These are phyloP conservation scores for Saturnispora kantuleensis DNA, from an alignment of 805 yeast species.

Conservation along the genomic window DNA sequence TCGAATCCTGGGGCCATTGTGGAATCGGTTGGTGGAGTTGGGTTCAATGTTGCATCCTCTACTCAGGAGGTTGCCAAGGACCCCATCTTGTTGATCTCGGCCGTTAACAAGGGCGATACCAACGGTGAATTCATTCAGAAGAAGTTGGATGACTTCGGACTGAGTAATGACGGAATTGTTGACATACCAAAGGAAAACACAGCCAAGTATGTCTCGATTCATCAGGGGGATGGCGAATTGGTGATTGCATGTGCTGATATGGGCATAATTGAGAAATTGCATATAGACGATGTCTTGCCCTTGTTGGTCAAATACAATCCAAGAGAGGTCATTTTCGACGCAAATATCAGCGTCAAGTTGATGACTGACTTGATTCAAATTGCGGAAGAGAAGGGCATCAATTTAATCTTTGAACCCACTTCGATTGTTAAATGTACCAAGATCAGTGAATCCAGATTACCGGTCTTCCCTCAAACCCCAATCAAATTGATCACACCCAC, in stretches of 20 bases:
- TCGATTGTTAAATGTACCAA: conserved; percentile 52
- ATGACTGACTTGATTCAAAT: conserved; percentile 29
- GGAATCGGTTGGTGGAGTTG: conserved; percentile 71
- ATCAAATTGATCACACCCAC: conserved; percentile 61
- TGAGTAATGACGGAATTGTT: conserved; percentile 34
- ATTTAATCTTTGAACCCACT: conserved; percentile 65
- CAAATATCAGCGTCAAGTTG: conserved; percentile 45
- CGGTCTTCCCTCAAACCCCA: conserved; percentile 39
- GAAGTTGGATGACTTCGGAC: conserved; percentile 19
- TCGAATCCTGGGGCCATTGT: conserved; percentile 61
- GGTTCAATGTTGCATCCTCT: conserved; percentile 67
- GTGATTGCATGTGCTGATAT: conserved; percentile 78
- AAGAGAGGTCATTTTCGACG: conserved; percentile 48
- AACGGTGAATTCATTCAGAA: conserved; percentile 36
- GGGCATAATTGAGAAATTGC: conserved; percentile 50
- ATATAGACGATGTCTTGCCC: conserved; percentile 31
- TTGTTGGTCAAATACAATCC: conserved; percentile 38
- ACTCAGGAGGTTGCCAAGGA: conserved; percentile 17
- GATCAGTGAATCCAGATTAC: conserved; percentile 30
- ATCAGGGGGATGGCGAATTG: conserved; percentile 50
- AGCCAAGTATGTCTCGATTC: conserved; percentile 68
- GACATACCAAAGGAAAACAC: conserved; percentile 28
- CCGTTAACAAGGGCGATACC: conserved; percentile 46
- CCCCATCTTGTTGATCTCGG: conserved; percentile 37
- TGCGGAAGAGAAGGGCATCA: conserved; percentile 17